Evolutionary conservation across 1,284 basidiomycete genomes (phyloP).

Genomic region (Malassezia slooffiae): DNA sequence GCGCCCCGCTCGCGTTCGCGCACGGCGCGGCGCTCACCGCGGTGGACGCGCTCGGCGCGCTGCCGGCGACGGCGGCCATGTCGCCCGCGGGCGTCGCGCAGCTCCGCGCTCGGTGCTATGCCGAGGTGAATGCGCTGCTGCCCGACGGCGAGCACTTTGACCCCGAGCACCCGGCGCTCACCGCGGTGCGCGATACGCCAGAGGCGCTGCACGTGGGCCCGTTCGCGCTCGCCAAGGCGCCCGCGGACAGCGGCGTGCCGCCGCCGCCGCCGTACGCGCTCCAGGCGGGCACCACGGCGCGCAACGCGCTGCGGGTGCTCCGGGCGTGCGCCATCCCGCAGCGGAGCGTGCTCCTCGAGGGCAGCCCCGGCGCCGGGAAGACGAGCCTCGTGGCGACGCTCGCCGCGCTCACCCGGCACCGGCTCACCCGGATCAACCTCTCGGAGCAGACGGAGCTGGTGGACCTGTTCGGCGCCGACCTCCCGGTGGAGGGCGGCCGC

Average conservation of each 20-base stretch:
- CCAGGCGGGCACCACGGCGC: conserved; percentile 68
- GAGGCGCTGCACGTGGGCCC: conserved; percentile 58
- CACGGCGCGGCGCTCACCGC: conserved; percentile 48
- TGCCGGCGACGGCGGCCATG: conserved; percentile 38
- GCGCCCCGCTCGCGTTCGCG: conserved; percentile 39
- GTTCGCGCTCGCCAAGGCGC: conserved; percentile 62
- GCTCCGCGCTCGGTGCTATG: conserved; percentile 53
- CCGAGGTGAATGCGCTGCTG: conserved; percentile 47
- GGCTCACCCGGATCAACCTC: conserved; percentile 88
- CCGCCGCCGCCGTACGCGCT: conserved; percentile 12
- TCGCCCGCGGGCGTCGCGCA: conserved; percentile 57
- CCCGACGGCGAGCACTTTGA: conserved; percentile 19
- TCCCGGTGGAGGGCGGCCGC: conserved; percentile 81
- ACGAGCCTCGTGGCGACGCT: conserved; percentile 85
- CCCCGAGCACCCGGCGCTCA: conserved; percentile 47
- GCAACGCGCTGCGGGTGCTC: conserved; percentile 79
- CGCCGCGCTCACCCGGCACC: conserved; percentile 66
- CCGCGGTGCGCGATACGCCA: conserved; percentile 41
- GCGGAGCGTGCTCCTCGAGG: conserved; percentile 90
- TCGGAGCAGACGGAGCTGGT: conserved; percentile 97
- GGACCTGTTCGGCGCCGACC: conserved; percentile 91
- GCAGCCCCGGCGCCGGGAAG: conserved; percentile 98
- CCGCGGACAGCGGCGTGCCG: conserved; percentile 33
- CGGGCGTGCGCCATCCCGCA: conserved; percentile 70
- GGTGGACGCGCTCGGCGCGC: conserved; percentile 48